Base-by-base conservation (phyloP, 1,284 basidiomycete species). In the Marasmius sp. region DNA sequence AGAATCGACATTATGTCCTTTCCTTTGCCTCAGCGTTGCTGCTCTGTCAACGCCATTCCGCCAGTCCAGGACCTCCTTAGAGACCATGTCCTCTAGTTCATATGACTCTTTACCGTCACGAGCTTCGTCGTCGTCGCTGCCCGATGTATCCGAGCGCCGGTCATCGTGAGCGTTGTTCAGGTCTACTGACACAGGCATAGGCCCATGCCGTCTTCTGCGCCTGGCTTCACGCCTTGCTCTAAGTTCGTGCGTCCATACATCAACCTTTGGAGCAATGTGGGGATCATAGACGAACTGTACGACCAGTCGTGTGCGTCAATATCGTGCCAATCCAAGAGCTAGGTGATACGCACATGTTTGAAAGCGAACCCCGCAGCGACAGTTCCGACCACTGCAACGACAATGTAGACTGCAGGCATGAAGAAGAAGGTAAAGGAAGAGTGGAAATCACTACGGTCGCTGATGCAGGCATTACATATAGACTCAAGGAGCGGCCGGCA, bases 221-320 rank as follows among this genome's bases (percentile, higher is more conserved):
- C 69, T 68, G 41, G 76, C 73, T 33, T 77, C 70, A 16, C 82
- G 77, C 22, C 72, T 71, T 16, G 77, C 77, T 14, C 81, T 56
- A 62, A 79, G 81, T 3, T 76, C 72, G 64, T 83, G 80, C 2
- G 77, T 80, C 85, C 83, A 86, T 65, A 74, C 75, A 67, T 83
- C 80, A 18, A 86, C 8, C 49, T 70, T 78, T 0, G 85, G 85
- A 38, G 85, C 85, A 57, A 87, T 77, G 64, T 86, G 85, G 4
- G 86, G 86, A 62, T 87, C 85, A 58, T 85, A 87, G n/a, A 88
- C 77, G 61, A 82, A 82, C 85, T 87, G 58, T 52, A 57, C 57
- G 22, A 51, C 36, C 36, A 53, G 58, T 34, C 61, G 61, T 67
- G 66, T 67, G 62, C 57, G 59, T 33, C 51, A 14, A 36, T 49